phyloP scores from a whole-genome alignment of 176 grass and related monocot species.

The Oryza brachyantha region DNA sequence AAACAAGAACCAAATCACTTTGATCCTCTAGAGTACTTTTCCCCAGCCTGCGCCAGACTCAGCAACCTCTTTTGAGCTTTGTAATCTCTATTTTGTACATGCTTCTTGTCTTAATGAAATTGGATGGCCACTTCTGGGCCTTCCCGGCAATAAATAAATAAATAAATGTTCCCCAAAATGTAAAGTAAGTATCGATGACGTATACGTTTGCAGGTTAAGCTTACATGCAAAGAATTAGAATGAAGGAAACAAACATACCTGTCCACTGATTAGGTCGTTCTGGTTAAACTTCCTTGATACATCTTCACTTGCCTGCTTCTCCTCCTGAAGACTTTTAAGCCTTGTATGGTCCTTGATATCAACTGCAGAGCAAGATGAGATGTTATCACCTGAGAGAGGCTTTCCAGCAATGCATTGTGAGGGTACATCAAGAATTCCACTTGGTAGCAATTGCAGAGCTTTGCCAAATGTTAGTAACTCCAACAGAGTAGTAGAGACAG shows the following conservation, averaged over 20 bases:
- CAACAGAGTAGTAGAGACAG: not conserved
- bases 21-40: too few relatives aligned
- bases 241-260: not conserved
- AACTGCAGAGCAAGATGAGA: slow-evolving; percentile 22
- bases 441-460: not conserved
- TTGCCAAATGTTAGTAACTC: not conserved
- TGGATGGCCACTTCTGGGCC: too few relatives aligned
- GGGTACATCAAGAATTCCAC: not conserved
- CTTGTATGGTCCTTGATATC: slow-evolving; percentile 21
- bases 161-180: too few relatives aligned
- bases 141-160: too few relatives aligned
- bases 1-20: not conserved
- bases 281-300: not conserved
- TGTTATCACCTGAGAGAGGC: not conserved
- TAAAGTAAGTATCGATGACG: not conserved
- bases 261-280: not conserved
- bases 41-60: too few relatives aligned
- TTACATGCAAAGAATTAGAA: not conserved
- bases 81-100: too few relatives aligned
- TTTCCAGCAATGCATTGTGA: not conserved
- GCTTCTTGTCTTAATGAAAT: too few relatives aligned
- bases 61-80: too few relatives aligned
- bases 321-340: slow-evolving; percentile 26
- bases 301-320: not conserved
- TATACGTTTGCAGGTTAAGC: not conserved